Conservation (phyloP, 2,329 filamentous ascomycete genomes). For the Shiraia sp. region DNA sequence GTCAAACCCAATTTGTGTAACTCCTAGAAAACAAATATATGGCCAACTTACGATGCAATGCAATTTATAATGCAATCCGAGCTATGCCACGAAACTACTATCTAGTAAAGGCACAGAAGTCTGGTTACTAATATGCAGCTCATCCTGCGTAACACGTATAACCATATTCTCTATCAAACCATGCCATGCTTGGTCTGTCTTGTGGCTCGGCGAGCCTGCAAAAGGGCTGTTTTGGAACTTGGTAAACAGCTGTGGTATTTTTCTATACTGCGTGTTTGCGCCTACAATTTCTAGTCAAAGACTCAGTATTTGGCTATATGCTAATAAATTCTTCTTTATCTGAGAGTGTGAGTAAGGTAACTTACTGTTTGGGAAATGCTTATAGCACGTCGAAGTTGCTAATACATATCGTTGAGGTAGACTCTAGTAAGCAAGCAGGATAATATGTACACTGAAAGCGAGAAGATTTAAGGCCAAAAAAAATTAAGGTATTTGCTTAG, state of each 20-base stretch:
- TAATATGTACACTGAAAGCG: too few species aligned
- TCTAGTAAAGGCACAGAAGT: neutral
- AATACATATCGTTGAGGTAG: too few species aligned
- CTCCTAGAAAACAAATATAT: too few species aligned
- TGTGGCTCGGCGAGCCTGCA: neutral
- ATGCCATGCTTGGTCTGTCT: constrained; percentile 1
- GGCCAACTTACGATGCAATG: constrained; percentile 5
- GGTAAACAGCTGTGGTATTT: neutral
- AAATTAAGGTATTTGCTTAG: too few species aligned
- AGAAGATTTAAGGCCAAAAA: too few species aligned
- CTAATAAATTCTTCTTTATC: too few species aligned
- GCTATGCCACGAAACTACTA: neutral
- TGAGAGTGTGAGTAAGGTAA: too few species aligned
- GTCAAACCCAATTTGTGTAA: too few species aligned
- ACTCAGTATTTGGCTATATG: too few species aligned
- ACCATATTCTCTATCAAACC: constrained; percentile 1
- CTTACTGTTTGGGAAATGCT: too few species aligned
- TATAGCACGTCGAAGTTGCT: too few species aligned
- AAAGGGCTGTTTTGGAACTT: neutral
- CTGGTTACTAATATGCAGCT: neutral
- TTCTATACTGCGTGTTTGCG: neutral
- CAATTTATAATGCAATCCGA: constrained; percentile 1
- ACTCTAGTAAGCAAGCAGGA: too few species aligned
- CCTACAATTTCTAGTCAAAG: neutral
- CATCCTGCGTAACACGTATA: constrained; percentile 1